Base-by-base conservation (phyloP, 257 asterid genomes). In the Jaltomata sinuosa region DNA sequence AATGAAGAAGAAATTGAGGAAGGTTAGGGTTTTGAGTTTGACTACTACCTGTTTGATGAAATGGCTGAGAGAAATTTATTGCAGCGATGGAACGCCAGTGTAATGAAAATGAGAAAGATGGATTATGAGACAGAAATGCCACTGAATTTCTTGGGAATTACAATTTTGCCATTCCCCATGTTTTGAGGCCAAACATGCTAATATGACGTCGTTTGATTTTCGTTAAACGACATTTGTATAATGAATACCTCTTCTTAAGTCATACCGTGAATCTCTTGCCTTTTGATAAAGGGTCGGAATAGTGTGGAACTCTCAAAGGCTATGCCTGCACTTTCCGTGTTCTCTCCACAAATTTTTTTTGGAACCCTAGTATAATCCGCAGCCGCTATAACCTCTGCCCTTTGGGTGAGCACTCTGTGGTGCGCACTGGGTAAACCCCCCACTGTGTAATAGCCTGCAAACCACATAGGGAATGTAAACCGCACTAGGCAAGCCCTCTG, bases 21-120 rank as follows among this genome's bases (percentile, higher is more conserved):
- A 79, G 19, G 40, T 62, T 68, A 55, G 87, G 87, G 79, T 72
- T 82, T 62, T 42, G 11, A 42, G 49, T 59, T 22, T 83, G 55
- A 72, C 57, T 61, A 11, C 55, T 25, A 81, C 61, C 18, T 42
- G 84, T 61, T 81, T 45, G 84, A 81, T 11, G 61, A 81, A 38
- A 81, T 81, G 21, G 15, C 19, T 15, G 5, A 7, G 36, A 72
- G 55, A 40, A 32, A 16, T n/a, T 31, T 49, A 21, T 15, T 50
- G 55, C 21, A 50, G 55, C 2, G 55, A 14, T 50, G 21, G 15
- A n/a, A n/a, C n/a, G n/a, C 22, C 22, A 6, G 3, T 4, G 67
- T 59, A n/a, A 59, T 22, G 1, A 36, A n/a, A 69, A 19, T 11
- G 31, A 21, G 3, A 68, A 36, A 12, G 6, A 69, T 36, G 52